Evolutionary conservation across 306 rosid species (phyloP).

Genomic region (Oxytropis ochrocephala): DNA sequence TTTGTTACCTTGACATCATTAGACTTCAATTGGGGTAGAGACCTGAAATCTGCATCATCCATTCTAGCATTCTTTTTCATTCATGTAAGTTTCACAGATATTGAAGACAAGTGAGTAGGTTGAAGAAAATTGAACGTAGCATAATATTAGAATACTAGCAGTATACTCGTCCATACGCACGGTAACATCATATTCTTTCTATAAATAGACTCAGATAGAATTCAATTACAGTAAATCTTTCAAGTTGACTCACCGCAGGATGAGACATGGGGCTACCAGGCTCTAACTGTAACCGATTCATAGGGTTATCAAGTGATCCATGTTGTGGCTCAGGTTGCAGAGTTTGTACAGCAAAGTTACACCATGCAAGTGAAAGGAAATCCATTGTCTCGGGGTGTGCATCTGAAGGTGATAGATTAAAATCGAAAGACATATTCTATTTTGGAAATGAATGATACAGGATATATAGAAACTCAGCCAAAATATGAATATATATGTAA

Average conservation of each 20-base stretch:
- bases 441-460: constrained; percentile 2
- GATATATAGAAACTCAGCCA: constrained; percentile 18
- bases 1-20: constrained; percentile 70
- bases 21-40: constrained; percentile 73
- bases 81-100: constrained; percentile 21
- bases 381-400: constrained; percentile 90
- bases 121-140: neutral
- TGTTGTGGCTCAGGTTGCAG: constrained; percentile 52
- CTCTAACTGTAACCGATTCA: constrained; percentile 41
- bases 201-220: too few relatives aligned
- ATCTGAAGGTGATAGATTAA: constrained; percentile 59
- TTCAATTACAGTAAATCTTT: too few relatives aligned
- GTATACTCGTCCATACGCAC: too few relatives aligned
- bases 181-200: too few relatives aligned
- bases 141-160: too few relatives aligned
- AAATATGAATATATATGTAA: constrained; percentile 13
- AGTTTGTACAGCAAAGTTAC: constrained; percentile 83
- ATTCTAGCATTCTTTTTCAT: constrained; percentile 43
- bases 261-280: constrained; percentile 27
- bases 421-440: constrained; percentile 36
- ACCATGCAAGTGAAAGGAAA: constrained; percentile 83
- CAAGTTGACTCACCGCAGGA: constrained; percentile 45
- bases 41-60: constrained; percentile 54
- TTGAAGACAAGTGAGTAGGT: neutral
- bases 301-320: constrained; percentile 43